Conservation (phyloP, 495 filamentous ascomycete species). For the Clavariopsis aquatica region DNA sequence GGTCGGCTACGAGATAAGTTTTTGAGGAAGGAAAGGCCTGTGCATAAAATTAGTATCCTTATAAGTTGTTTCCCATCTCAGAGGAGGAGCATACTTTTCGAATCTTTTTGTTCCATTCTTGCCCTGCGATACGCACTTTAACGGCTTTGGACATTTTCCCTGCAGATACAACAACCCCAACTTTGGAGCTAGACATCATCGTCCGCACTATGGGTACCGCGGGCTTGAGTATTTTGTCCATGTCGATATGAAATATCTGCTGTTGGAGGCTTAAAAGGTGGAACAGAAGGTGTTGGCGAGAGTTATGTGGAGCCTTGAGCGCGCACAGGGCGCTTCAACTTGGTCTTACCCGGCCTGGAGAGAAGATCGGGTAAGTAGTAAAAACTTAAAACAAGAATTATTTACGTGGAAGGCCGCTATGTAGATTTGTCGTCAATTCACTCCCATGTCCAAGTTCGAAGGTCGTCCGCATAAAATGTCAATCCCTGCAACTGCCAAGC, state of each 20-base stretch:
- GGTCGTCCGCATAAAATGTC: constrained; percentile 4
- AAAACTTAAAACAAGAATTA: not conserved
- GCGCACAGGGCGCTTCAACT: constrained; percentile 2
- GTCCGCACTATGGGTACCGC: constrained; percentile 13
- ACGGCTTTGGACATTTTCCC: constrained; percentile 71
- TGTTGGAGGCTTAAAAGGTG: too few relatives aligned
- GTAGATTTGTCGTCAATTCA: not conserved
- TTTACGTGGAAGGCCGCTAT: not conserved
- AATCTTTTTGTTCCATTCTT: constrained; percentile 60
- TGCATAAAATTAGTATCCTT: constrained; percentile 36
- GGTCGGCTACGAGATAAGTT: constrained; percentile 69
- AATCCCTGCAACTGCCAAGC: not conserved
- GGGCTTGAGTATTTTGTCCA: not conserved
- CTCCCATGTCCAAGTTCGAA: not conserved
- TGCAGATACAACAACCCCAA: constrained; percentile 66
- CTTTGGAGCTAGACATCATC: constrained; percentile 20
- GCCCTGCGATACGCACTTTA: constrained; percentile 63
- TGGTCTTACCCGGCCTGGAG: not conserved
- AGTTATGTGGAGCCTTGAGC: not conserved
- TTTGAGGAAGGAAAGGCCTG: constrained; percentile 47
- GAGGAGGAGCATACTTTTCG: constrained; percentile 41
- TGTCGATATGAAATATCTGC: not conserved
- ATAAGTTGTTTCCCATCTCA: not conserved
- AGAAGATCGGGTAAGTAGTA: not conserved
- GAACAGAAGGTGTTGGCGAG: not conserved